phyloP scores from a whole-genome alignment of 257 asterid genomes.

The Verbena officinalis region DNA sequence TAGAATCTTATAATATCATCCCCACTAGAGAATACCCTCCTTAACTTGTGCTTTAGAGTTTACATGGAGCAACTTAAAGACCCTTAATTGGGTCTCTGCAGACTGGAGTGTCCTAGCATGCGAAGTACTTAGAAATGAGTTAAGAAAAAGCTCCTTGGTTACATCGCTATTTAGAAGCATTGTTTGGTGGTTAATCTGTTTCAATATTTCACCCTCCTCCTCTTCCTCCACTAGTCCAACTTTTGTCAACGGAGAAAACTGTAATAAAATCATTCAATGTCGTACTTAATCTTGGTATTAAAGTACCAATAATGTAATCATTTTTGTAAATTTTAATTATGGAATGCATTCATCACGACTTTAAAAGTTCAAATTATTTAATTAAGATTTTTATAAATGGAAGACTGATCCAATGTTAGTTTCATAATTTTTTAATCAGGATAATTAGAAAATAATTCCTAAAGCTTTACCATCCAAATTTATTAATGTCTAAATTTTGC shows the following conservation, averaged over 20 bases:
- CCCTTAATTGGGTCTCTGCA: too few species aligned
- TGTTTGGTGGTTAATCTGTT: background rate
- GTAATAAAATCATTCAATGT: constrained; percentile 10
- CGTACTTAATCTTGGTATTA: background rate
- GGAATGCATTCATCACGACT: constrained; percentile 1
- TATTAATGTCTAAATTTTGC: too few species aligned
- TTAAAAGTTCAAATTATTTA: background rate
- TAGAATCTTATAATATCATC: too few species aligned
- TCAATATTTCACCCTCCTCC: background rate
- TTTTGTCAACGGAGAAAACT: constrained; percentile 18
- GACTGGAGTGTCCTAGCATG: too few species aligned
- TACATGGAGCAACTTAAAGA: too few species aligned
- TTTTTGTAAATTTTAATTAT: background rate
- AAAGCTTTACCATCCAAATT: too few species aligned
- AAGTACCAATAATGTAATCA: background rate
- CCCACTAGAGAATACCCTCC: too few species aligned
- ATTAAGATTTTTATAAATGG: background rate
- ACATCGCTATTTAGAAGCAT: background rate
- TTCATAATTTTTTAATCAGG: background rate
- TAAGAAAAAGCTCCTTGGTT: background rate
- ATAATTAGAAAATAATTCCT: background rate
- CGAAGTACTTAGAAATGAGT: background rate
- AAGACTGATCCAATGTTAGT: background rate
- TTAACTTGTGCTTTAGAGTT: too few species aligned
- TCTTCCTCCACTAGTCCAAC: background rate